Percentiles rank a stretch among this genome's conserved stretches.
Conservation (phyloP, 2,329 filamentous ascomycete species). For the Calonectria pseudoturangicola region DNA sequence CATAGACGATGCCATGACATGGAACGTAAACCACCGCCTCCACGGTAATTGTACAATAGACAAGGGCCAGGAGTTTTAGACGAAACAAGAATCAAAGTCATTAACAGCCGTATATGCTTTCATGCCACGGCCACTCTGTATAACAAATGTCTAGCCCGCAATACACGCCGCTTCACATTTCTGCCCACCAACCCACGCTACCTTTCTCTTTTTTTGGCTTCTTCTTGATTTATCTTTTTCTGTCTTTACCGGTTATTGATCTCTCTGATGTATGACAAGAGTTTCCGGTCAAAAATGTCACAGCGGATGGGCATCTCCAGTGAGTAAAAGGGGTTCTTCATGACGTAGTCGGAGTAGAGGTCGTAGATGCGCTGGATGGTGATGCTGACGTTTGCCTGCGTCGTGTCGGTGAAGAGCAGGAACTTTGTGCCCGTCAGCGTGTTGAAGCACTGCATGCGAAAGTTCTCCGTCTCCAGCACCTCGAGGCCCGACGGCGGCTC, state of each 20-base stretch:
- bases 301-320: constrained; percentile 98
- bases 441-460: constrained; percentile 96
- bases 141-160: constrained; percentile 29
- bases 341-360: constrained; percentile 96
- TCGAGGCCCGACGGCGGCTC: constrained; percentile 87
- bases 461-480: constrained; percentile 94
- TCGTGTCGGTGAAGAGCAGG: constrained; percentile 92
- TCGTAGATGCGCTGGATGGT: constrained; percentile 93
- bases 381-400: constrained; percentile 90
- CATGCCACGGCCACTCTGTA: constrained; percentile 16
- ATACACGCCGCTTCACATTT: constrained; percentile 41
- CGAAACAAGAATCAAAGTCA: constrained; percentile 52
- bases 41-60: constrained; percentile 61
- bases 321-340: constrained; percentile 99
- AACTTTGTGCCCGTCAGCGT: constrained; percentile 97
- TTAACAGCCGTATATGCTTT: constrained; percentile 44
- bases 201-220: background rate
- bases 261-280: constrained; percentile 86
- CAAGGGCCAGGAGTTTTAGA: constrained; percentile 53
- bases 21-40: constrained; percentile 51
- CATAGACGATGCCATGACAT: constrained; percentile 64
- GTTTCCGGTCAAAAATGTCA: constrained; percentile 93
- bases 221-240: background rate
- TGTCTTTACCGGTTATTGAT: constrained; percentile 74
- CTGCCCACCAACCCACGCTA: background rate